Evolutionary conservation across 352 stramenopile species (phyloP), one percentile per base, ranked within the genome.

Genomic region (Aphanomyces euteiches): DNA sequence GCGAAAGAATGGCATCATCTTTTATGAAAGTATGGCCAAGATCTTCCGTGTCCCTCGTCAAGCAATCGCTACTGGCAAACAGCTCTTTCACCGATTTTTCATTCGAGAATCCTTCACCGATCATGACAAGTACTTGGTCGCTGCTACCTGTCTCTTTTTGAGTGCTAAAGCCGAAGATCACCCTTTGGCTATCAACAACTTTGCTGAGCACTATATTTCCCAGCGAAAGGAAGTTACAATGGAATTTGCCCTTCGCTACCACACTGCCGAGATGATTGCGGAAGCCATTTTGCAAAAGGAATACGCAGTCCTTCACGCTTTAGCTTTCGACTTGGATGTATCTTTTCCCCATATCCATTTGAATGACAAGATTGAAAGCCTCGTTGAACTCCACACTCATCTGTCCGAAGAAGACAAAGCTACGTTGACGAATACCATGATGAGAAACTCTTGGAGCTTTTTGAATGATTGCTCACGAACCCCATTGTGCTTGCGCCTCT

Each of bases 401-500:
- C 72, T 92, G 21, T 81, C 72, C 21, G 79, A 88, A 48, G 75
- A 79, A 38, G 70, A 77, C 36, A 74, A 76, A 7, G 91, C 89
- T 72, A 72, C 77, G 40, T 75, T 88, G 65, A 87, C 79, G 67
- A 83, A 78, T 36, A 92, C 94, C 73, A 85, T 96, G 56, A 90
- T 92, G 58, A 85, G 93, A 75, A 85, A 90, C 37, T 83, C 87
- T 0, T 96, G 89, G 89, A 95, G 83, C 56, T 95, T 96, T 66
- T 72, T 96, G 41, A 96, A 96, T 71, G 89, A 96, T 72, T 92
- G 84, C 67, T 85, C 87, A 39, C 93, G 92, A 75, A 96, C 89
- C 19, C 73, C 83, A 57, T 81, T 90, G 66, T 96, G 89, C 74
- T 79, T 96, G 65, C 82, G 85, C 28, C 76, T 88, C 1, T 82